Evolutionary conservation across 2,329 filamentous ascomycete species (phyloP).

Genomic region (Pseudopyricularia javanii): DNA sequence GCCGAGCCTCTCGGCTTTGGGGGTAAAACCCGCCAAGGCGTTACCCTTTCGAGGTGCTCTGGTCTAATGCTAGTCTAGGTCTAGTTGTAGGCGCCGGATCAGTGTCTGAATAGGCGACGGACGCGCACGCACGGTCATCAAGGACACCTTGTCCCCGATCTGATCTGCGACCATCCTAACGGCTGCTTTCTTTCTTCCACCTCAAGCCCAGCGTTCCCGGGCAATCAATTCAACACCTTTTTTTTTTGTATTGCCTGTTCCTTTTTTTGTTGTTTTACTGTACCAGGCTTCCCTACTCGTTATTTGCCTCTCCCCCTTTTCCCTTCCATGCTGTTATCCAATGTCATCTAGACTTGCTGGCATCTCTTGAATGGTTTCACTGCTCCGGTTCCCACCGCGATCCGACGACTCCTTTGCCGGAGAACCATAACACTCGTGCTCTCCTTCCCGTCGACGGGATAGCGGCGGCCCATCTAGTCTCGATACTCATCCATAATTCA

Average conservation of each 20-base stretch:
- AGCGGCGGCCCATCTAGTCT: background rate
- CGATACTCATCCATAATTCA: background rate
- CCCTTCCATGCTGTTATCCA: background rate
- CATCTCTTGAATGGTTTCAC: background rate
- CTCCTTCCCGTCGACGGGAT: background rate
- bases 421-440: background rate
- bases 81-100: background rate
- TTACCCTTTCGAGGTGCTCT: too few relatives aligned
- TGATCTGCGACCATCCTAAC: background rate
- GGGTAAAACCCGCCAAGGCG: too few relatives aligned
- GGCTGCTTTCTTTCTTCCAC: background rate
- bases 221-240: too few relatives aligned
- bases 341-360: too few relatives aligned
- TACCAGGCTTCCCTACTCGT: background rate
- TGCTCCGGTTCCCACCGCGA: background rate
- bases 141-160: background rate
- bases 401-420: background rate
- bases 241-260: too few relatives aligned
- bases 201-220: too few relatives aligned
- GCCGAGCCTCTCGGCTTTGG: too few relatives aligned
- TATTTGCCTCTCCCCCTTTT: background rate
- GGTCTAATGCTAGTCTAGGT: too few relatives aligned
- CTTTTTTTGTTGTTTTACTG: too few relatives aligned
- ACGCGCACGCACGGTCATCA: background rate
- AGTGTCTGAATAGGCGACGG: background rate